These are phyloP conservation scores for Musa troglodytarum DNA, from an alignment of 176 grass and related monocot genomes.

Conservation along the genomic window DNA sequence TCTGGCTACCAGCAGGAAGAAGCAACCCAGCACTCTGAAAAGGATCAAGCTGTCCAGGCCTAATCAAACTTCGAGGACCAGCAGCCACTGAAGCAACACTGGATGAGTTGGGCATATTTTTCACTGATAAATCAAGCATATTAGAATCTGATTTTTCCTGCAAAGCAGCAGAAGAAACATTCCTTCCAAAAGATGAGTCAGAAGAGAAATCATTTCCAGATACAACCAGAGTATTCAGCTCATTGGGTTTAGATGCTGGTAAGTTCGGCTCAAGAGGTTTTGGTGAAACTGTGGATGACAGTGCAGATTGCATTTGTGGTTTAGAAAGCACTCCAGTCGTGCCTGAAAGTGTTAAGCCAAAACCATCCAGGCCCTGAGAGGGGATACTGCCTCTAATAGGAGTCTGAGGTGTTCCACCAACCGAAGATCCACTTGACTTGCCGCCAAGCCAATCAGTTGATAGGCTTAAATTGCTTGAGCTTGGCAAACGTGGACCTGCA, in stretches of 20 bases:
- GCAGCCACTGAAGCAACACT: slow-evolving; percentile 30
- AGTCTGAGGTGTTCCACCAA: slow-evolving; percentile 34
- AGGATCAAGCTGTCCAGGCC: slow-evolving; percentile 51
- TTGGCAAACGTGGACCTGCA: slow-evolving; percentile 23
- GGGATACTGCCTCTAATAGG: slow-evolving; percentile 29
- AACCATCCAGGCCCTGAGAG: slow-evolving; percentile 42
- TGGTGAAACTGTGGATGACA: slow-evolving; percentile 43
- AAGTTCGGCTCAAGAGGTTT: slow-evolving; percentile 39
- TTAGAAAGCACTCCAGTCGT: slow-evolving; percentile 35
- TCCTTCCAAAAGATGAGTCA: slow-evolving; percentile 41
- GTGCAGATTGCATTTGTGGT: slow-evolving; percentile 38
- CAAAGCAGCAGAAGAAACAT: slow-evolving; percentile 61
- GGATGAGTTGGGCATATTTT: slow-evolving; percentile 26
- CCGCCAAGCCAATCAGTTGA: slow-evolving; percentile 55
- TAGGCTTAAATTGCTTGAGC: slow-evolving; percentile 21
- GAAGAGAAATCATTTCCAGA: slow-evolving; percentile 67
- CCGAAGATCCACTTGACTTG: slow-evolving; percentile 27
- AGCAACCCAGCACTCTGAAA: slow-evolving; percentile 28
- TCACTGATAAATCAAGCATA: slow-evolving; percentile 22
- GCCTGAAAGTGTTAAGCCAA: slow-evolving; percentile 42
- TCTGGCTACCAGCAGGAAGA: slow-evolving; percentile 37
- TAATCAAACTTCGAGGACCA: slow-evolving; percentile 45
- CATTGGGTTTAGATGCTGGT: slow-evolving; percentile 23
- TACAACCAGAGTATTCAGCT: slow-evolving; percentile 50
- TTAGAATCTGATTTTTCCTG: slow-evolving; percentile 41